These are phyloP conservation scores for Phytophthora fragariaefolia DNA, from an alignment of 352 stramenopile genomes.

Conservation along the genomic window DNA sequence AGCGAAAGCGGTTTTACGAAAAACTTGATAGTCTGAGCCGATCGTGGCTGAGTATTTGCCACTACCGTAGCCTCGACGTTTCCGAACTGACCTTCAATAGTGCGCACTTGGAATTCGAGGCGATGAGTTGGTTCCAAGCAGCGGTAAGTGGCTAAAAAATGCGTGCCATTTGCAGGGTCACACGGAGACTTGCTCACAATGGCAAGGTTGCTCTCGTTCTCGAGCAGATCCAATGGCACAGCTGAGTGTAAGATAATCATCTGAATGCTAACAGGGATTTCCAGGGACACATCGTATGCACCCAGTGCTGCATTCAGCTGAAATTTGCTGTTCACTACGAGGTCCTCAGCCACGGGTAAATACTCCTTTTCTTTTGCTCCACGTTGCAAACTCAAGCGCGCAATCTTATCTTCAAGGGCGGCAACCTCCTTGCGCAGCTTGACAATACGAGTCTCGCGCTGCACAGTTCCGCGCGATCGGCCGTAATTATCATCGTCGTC, in stretches of 20 bases:
- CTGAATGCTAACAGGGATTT: conserved; percentile 84
- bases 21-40: conserved; percentile 74
- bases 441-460: conserved; percentile 78
- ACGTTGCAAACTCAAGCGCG: conserved; percentile 58
- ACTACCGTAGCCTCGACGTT: conserved; percentile 81
- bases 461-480: conserved; percentile 74
- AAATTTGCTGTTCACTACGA: conserved; percentile 83
- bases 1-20: conserved; percentile 85
- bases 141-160: conserved; percentile 83
- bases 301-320: conserved; percentile 72
- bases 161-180: conserved; percentile 55
- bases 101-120: conserved; percentile 83
- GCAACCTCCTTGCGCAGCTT: conserved; percentile 84
- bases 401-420: conserved; percentile 72
- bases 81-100: conserved; percentile 85
- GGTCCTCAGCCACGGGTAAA: conserved; percentile 71
- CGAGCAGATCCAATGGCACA: conserved; percentile 77
- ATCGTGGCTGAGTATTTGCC: conserved; percentile 64
- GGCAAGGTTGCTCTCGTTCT: conserved; percentile 77
- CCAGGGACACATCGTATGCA: conserved; percentile 80
- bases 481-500: conserved; percentile 81
- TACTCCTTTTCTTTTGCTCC: conserved; percentile 64
- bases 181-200: conserved; percentile 76
- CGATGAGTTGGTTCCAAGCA: conserved; percentile 82
- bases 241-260: conserved; percentile 78